Percentiles rank a stretch among this genome's conserved stretches.
Conservation (phyloP, 2,329 filamentous ascomycete genomes). For the Sporothrix variecibatus region DNA sequence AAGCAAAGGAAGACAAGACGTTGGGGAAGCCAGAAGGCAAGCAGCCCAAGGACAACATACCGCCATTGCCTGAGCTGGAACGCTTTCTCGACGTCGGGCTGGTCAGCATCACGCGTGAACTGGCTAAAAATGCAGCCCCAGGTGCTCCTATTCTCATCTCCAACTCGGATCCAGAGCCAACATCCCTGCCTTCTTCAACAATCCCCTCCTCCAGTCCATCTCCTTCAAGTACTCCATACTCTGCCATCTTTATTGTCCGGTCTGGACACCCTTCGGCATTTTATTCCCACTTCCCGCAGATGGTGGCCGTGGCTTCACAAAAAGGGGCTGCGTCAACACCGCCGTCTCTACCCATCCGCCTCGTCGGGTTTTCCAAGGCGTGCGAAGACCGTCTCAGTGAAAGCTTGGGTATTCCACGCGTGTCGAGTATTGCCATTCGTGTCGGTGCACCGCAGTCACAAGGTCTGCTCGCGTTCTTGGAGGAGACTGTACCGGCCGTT, state of each 20-base stretch:
- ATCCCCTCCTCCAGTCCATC: background rate
- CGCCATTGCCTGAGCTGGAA: constrained; percentile 55
- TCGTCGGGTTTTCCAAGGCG: constrained; percentile 64
- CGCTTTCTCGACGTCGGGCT: constrained; percentile 65
- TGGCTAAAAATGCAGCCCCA: constrained; percentile 45
- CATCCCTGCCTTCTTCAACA: background rate
- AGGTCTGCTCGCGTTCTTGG: constrained; percentile 58
- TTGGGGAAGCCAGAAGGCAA: background rate
- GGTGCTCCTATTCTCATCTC: background rate
- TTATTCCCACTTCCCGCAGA: constrained; percentile 59
- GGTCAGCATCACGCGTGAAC: constrained; percentile 60
- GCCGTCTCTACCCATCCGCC: constrained; percentile 45
- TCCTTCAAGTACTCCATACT: constrained; percentile 39
- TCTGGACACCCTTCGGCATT: constrained; percentile 60
- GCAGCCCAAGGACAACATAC: constrained; percentile 24
- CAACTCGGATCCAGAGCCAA: background rate
- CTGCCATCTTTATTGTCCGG: constrained; percentile 59
- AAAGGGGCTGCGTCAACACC: constrained; percentile 27
- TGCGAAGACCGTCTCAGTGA: constrained; percentile 59
- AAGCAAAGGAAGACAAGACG: background rate
- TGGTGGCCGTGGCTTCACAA: constrained; percentile 48
- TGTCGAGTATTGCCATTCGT: constrained; percentile 64
- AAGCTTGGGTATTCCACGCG: constrained; percentile 62
- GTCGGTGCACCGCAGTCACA: constrained; percentile 58
- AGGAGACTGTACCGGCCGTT: constrained; percentile 53